Conservation (phyloP, 2,329 filamentous ascomycete genomes). For the Cercospora sp. region DNA sequence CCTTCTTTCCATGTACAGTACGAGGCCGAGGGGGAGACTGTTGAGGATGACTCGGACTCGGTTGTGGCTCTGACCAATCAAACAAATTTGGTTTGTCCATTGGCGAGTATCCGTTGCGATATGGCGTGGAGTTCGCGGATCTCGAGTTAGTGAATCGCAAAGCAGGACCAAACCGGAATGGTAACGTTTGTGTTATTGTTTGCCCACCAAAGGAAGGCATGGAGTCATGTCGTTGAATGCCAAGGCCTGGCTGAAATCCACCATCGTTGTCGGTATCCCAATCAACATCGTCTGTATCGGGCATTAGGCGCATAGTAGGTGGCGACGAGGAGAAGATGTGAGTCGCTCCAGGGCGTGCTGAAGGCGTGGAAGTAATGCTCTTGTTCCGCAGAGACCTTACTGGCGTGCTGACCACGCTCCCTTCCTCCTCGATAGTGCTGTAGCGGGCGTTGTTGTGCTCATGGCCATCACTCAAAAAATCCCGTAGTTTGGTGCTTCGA, state of each 20-base stretch:
- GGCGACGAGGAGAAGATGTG: slow-evolving; percentile 47
- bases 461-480: slow-evolving; percentile 51
- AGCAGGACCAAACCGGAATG: slow-evolving; percentile 32
- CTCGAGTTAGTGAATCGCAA: slow-evolving; percentile 31
- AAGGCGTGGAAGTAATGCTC: slow-evolving; percentile 40
- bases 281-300: slow-evolving; percentile 39
- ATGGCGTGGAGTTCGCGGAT: slow-evolving; percentile 41
- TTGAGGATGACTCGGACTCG: slow-evolving; percentile 62
- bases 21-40: slow-evolving; percentile 65
- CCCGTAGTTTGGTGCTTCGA: slow-evolving; percentile 45
- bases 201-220: slow-evolving; percentile 17
- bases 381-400: slow-evolving; percentile 45
- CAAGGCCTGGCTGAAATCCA: slow-evolving; percentile 34
- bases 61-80: slow-evolving; percentile 63
- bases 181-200: slow-evolving; percentile 15
- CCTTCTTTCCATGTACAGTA: slow-evolving; percentile 75
- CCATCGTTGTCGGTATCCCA: slow-evolving; percentile 41
- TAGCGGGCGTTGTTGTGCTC: slow-evolving; percentile 39
- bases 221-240: slow-evolving; percentile 39
- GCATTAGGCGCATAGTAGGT: slow-evolving; percentile 42
- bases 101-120: slow-evolving; percentile 40
- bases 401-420: slow-evolving; percentile 50
- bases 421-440: slow-evolving; percentile 53
- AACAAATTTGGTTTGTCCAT: slow-evolving; percentile 63
- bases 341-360: slow-evolving; percentile 35